Base-by-base conservation (phyloP, 2,329 filamentous ascomycete genomes). In the Fusarium miscanthi region DNA sequence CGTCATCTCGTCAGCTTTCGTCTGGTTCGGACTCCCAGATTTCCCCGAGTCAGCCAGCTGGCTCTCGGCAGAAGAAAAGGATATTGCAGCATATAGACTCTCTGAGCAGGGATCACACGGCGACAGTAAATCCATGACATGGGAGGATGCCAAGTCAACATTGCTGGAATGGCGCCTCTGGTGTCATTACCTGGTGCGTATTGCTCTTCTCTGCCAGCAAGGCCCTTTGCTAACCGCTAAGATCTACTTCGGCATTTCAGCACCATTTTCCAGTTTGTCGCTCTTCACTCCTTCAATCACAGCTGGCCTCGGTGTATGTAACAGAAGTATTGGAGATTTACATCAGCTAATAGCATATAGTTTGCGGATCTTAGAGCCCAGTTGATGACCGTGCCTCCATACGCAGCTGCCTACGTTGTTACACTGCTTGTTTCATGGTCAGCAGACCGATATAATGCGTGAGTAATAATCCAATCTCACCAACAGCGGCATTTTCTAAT, bases 21-120 rank as follows among this genome's bases (percentile, higher is more conserved):
- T 87, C 5, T 92, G 89, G 82, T 92, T 89, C 85, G 85, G 89
- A 78, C 82, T 94, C 7, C 90, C 92, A 3, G 90, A 93, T 76
- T 88, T 87, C 31, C 91, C 91, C 0, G 89, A 92, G 69, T 89
- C 87, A 0, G 88, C 90, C 0, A 84, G 82, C 42, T 93, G 90
- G 81, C 85, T 94, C 10, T 67, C 70, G 6, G 85, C 83, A 1
- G 82, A 87, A 43, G 90, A 94, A 74, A 88, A 87, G 62, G 84
- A 85, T 4, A 82, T 93, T 2, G 82, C 83, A 5, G 63, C 79
- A 1, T 77, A 76, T 27, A 78, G 85, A 12, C 69, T 86, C 5
- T 76, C 74, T 12, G 69, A 82, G 19, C 72, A 77, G 14, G 74
- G 75, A 1, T 77, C 75, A 0, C 72, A 86, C 59, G 89, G 90